Base-by-base conservation (phyloP, 1,139 yeast species). In the Fermentozyma sake region DNA sequence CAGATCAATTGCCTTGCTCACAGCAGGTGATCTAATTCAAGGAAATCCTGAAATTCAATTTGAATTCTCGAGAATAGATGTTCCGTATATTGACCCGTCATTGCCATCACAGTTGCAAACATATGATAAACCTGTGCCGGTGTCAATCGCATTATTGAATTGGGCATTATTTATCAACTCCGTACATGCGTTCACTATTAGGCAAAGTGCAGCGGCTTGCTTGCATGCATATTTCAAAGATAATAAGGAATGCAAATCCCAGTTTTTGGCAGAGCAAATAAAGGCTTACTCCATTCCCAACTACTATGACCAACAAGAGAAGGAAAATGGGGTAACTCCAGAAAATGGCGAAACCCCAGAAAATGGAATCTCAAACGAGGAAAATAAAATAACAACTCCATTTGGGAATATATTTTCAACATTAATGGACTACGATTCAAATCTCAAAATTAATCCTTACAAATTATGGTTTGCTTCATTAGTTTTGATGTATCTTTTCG, bases 1-100 rank as follows among this genome's bases (percentile, higher is more conserved):
- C 4, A 71, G 95, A 38, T 68, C 81, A 2, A 55, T 67, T 19
- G 83, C 96, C 0, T 62, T 91, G 24, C 57, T 79, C 8, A 76
- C 95, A 0, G 76, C 85, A 2, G 89, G 93, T 2, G 91, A 82
- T 41, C 63, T 89, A 20, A 79, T 91, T 4, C 61, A 76, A 34
- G 71, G 77, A 20, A 79, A 85, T 50, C 52, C 69, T 9, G 68
- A 61, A 7, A 67, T 82, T 19, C 96, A 87, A 52, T 59, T 60
- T 14, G 76, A 76, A 37, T 80, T 91, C 45, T 69, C 87, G 3
- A 77, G 76, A 32, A 79, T 89, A 13, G 97, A 91, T 50, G 96
- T 91, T 5, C 98, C 98, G 0, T 85, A 79, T 46, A 63, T 87
- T 34, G 96, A 87, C 48, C 87, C 96, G 6, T 70, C 85, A n/a